Conservation (phyloP, 2,329 filamentous ascomycete species). For the Ceratocystis huliohia region DNA sequence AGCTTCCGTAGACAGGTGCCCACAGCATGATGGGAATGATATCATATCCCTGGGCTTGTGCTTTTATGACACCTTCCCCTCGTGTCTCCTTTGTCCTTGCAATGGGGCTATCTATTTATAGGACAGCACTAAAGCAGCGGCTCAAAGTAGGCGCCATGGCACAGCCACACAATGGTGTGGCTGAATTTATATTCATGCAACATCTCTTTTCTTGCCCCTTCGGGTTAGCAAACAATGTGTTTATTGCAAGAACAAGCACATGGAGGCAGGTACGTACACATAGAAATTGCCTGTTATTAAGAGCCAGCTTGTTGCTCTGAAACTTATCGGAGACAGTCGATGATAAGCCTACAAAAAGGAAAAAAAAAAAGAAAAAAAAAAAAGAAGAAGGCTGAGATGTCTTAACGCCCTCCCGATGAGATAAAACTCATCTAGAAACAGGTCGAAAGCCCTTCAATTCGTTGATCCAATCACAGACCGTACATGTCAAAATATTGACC, state of each 20-base stretch:
- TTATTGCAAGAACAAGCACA: background rate
- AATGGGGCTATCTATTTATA: conserved; percentile 3
- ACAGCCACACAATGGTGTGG: background rate
- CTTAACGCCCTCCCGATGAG: background rate
- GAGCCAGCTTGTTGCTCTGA: background rate
- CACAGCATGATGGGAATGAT: background rate
- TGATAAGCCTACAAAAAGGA: background rate
- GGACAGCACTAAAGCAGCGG: background rate
- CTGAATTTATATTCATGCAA: background rate
- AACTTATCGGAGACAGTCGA: background rate
- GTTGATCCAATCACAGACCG: background rate
- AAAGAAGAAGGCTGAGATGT: background rate
- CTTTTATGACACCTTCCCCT: background rate
- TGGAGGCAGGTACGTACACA: too few species aligned
- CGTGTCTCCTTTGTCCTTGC: background rate
- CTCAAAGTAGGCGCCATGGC: background rate
- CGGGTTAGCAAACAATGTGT: background rate
- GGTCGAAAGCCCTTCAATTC: too few species aligned
- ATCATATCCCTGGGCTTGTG: conserved; percentile 6
- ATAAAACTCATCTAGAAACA: too few species aligned
- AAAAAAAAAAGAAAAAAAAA: too few species aligned
- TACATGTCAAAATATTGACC: background rate
- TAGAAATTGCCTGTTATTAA: too few species aligned
- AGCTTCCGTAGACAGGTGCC: background rate
- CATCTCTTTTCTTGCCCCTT: background rate